Conservation (phyloP, 1,139 yeast genomes). For the Lodderomyces jiufengensis region DNA sequence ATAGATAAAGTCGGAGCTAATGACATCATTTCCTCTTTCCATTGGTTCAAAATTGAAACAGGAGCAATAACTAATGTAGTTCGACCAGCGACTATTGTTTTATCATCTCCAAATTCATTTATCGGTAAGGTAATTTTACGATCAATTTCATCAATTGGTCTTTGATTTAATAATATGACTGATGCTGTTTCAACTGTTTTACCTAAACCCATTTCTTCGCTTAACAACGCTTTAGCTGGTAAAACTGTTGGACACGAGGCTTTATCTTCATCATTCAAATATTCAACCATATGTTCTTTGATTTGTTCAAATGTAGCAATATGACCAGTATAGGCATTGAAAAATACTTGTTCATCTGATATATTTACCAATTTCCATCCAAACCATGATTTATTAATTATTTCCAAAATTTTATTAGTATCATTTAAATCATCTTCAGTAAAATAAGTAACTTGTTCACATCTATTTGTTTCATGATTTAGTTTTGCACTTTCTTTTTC, state of each 20-base stretch:
- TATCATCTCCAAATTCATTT: conserved; percentile 31
- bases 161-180: conserved; percentile 54
- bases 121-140: conserved; percentile 34
- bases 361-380: conserved; percentile 42
- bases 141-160: conserved; percentile 44
- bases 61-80: conserved; percentile 87
- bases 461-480: conserved; percentile 24
- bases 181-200: conserved; percentile 84
- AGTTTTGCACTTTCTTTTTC: conserved; percentile 52
- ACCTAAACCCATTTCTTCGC: conserved; percentile 97
- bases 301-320: conserved; percentile 28
- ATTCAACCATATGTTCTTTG: conserved; percentile 22
- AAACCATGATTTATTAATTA: conserved; percentile 39
- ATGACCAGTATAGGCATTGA: conserved; percentile 48
- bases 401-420: conserved; percentile 1
- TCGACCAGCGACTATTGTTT: conserved; percentile 51
- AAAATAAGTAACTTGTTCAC: conserved; percentile 18
- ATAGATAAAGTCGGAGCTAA: conserved; percentile 59
- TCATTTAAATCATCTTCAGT: conserved; percentile 4
- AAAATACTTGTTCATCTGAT: conserved; percentile 31
- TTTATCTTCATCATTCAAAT: conserved; percentile 15
- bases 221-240: conserved; percentile 66
- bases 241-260: conserved; percentile 14
- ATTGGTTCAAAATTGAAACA: conserved; percentile 73
- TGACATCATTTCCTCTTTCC: conserved; percentile 68